phyloP scores from a whole-genome alignment of 805 yeast species.

The Danielozyma ontarioensis region DNA sequence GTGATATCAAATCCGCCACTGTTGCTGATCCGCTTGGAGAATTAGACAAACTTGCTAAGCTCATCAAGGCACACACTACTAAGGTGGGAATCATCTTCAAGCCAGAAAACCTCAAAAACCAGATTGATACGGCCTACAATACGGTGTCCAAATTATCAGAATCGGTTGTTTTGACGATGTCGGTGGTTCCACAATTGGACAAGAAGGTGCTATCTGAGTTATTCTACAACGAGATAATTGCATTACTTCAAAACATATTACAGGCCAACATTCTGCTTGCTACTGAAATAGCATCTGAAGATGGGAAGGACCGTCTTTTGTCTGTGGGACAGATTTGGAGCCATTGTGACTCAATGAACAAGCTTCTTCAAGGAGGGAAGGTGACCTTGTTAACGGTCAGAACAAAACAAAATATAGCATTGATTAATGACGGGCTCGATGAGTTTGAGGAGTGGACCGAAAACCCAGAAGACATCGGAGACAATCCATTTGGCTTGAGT shows the following conservation, averaged over 20 bases:
- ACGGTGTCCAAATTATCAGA: constrained; percentile 45
- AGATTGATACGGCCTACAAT: constrained; percentile 42
- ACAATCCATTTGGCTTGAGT: constrained; percentile 49
- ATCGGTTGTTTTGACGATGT: constrained; percentile 39
- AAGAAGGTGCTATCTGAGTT: constrained; percentile 30
- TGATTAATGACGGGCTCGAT: constrained; percentile 58
- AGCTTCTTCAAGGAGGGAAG: constrained; percentile 44
- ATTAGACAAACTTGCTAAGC: constrained; percentile 49
- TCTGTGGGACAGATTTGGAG: constrained; percentile 71
- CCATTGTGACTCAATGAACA: constrained; percentile 47
- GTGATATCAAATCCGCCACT: constrained; percentile 20
- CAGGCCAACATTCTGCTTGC: constrained; percentile 15
- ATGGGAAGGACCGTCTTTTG: constrained; percentile 42
- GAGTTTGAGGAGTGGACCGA: constrained; percentile 70
- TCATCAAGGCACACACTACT: constrained; percentile 72
- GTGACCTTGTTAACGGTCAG: constrained; percentile 47
- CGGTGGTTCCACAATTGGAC: constrained; percentile 34
- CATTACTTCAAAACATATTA: constrained; percentile 14
- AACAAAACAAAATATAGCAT: constrained; percentile 36
- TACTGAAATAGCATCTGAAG: constrained; percentile 20
- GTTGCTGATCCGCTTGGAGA: constrained; percentile 51
- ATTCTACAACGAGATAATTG: constrained; percentile 29
- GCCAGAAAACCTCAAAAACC: constrained; percentile 42
- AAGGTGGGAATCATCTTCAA: constrained; percentile 69
- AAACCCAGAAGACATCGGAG: constrained; percentile 47